Conservation (phyloP, 805 yeast genomes). For the Lipomyces mesembrius region DNA sequence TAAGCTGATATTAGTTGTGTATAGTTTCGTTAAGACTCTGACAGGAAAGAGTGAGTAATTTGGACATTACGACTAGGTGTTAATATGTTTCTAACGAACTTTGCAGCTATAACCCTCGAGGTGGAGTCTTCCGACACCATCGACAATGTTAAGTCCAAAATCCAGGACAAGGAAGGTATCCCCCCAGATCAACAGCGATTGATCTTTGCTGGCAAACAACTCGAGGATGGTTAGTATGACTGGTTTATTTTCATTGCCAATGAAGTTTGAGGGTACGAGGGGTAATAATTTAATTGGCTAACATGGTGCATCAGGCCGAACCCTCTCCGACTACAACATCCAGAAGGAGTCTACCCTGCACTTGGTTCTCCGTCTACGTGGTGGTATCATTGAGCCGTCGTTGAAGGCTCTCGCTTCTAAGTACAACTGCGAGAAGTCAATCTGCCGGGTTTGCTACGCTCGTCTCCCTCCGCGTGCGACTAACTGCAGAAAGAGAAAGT, state of each 20-base stretch:
- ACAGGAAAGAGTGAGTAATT: conserved; percentile 45
- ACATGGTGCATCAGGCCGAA: conserved; percentile 68
- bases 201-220: conserved; percentile 99
- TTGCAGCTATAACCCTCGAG: conserved; percentile 78
- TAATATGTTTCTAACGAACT: background rate
- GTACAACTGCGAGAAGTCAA: conserved; percentile 99
- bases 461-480: conserved; percentile 99
- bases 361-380: conserved; percentile 95
- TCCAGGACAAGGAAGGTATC: conserved; percentile 98
- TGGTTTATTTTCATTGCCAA: background rate
- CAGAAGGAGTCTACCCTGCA: conserved; percentile 99
- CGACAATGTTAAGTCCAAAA: conserved; percentile 98
- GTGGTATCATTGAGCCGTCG: conserved; percentile 99
- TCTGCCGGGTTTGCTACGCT: conserved; percentile 99
- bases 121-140: conserved; percentile 98
- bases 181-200: conserved; percentile 99
- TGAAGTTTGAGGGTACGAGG: background rate
- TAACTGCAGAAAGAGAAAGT: conserved; percentile 99
- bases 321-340: conserved; percentile 98
- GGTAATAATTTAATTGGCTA: background rate
- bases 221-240: conserved; percentile 67
- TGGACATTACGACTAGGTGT: background rate
- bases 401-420: conserved; percentile 98
- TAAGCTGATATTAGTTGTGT: background rate
- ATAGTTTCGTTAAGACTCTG: conserved; percentile 47